Conservation (phyloP, 805 yeast genomes). For the Dipodascus geniculatus region DNA sequence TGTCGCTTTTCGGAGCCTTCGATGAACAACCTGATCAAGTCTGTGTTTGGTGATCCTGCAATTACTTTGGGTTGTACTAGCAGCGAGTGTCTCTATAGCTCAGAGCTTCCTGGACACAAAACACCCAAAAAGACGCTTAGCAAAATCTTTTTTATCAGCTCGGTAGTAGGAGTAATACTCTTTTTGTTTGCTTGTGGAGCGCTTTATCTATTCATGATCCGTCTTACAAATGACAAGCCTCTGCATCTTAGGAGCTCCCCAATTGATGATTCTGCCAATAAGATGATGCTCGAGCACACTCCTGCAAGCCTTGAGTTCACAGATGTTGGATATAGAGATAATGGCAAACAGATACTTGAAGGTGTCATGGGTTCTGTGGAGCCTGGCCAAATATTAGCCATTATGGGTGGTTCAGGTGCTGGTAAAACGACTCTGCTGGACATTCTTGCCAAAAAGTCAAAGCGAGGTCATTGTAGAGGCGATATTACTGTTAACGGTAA, state of each 20-base stretch:
- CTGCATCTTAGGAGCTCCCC: constrained; percentile 19
- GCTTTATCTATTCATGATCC: constrained; percentile 11
- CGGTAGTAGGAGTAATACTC: constrained; percentile 15
- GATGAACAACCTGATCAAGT: constrained; percentile 82
- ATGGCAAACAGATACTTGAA: constrained; percentile 41
- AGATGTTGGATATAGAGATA: constrained; percentile 51
- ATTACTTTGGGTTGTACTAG: constrained; percentile 72
- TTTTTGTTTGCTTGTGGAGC: constrained; percentile 9
- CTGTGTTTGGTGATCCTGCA: constrained; percentile 90
- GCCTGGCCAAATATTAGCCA: constrained; percentile 86
- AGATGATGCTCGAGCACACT: constrained; percentile 41
- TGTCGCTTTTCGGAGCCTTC: constrained; percentile 90
- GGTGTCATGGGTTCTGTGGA: constrained; percentile 63
- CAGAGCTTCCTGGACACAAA: constrained; percentile 86
- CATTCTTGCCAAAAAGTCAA: constrained; percentile 79
- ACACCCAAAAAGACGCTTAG: constrained; percentile 39
- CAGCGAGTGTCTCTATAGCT: constrained; percentile 86
- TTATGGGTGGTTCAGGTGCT: constrained; percentile 98
- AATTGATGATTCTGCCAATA: constrained; percentile 31
- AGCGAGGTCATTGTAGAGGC: constrained; percentile 64
- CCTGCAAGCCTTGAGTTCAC: constrained; percentile 73
- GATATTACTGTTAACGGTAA: constrained; percentile 62
- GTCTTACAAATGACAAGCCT: constrained; percentile 10
- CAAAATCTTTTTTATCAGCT: constrained; percentile 12
- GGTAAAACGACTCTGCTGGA: constrained; percentile 93